Base-by-base conservation (phyloP, 176 grass and related monocot species). In the Aegilops sharonensis region DNA sequence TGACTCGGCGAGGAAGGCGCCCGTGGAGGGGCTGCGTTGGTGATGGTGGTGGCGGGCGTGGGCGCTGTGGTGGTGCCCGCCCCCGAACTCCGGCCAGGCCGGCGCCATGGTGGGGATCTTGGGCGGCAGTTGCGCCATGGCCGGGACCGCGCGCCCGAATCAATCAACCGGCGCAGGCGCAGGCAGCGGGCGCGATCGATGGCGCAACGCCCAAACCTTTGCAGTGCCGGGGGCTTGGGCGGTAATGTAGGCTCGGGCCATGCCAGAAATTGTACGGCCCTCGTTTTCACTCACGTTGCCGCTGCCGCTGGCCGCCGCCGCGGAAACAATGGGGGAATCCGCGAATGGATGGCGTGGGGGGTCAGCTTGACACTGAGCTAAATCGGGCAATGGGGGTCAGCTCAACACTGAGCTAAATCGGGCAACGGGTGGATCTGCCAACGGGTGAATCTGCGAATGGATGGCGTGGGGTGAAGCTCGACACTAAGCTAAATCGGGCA, bases 61-160 rank as follows among this genome's bases (percentile, higher is more conserved):
- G 79, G 64, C 64, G 25, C 59, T 73, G 79, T 80, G 83, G 52
- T 75, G 78, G 78, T 89, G 89, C 61, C 70, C 67, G 72, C 82
- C 81, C 54, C 87, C 77, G 80, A 89, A 88, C 39, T 72, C 84
- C 18, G 76, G 80, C 93, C 93, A 95, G 45, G 84, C 81, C 80
- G 85, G 54, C 35, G 85, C 76, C 84, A 92, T 86, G 80, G 45
- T 72, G 29, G 95, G 95, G 68, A 82, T 75, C 85, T 88, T 93
- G 81, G 95, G 95, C 88, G 93, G 95, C 91, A 92, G 81, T 71
- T 98, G 93, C 65, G 93, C 93, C 95, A 98, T 98, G 85, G 77
- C 86, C 80, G 62, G 79, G 27, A 79, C 75, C 81, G 75, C 85
- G 75, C 85, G 68, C 52, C 77, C 68, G 81, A 75, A 68, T 42